Evolutionary conservation across 192 early-diverging fungal species (phyloP).

Genomic region (Entrophospora sp.): DNA sequence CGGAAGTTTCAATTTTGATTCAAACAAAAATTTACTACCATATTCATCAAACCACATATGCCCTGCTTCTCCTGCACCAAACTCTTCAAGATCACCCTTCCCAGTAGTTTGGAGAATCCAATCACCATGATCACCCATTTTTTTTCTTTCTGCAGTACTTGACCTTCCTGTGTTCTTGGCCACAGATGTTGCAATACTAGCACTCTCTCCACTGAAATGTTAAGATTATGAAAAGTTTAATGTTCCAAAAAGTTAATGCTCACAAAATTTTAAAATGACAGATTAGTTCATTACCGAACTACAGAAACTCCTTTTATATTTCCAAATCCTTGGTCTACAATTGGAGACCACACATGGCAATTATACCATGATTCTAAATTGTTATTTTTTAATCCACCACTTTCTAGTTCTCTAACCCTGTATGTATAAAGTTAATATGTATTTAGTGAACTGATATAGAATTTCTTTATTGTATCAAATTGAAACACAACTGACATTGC

Average conservation of each 20-base stretch:
- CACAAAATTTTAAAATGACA: not conserved
- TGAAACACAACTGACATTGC: too few species aligned
- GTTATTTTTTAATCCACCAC: not conserved
- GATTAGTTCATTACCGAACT: constrained; percentile 13
- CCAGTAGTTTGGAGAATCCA: constrained; percentile 12
- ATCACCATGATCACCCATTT: not conserved
- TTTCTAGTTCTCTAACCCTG: constrained; percentile 23
- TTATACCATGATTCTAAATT: constrained; percentile 21
- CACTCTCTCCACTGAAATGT: constrained; percentile 11
- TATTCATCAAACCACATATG: not conserved
- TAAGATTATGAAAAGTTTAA: too few species aligned
- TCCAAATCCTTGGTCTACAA: constrained; percentile 20
- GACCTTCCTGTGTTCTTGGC: constrained; percentile 6
- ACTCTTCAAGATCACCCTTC: constrained; percentile 9
- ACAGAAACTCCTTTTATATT: constrained; percentile 7
- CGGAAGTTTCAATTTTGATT: constrained; percentile 4
- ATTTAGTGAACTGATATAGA: too few species aligned
- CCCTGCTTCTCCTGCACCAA: constrained; percentile 1
- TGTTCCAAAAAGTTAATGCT: not conserved
- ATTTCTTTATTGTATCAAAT: too few species aligned
- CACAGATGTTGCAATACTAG: not conserved
- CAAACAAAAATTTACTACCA: constrained; percentile 15
- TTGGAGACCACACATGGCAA: constrained; percentile 17
- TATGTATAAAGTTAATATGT: too few species aligned
- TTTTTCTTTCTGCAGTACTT: not conserved